Conservation (phyloP, 2,329 filamentous ascomycete genomes). For the Microsporum audouinii region DNA sequence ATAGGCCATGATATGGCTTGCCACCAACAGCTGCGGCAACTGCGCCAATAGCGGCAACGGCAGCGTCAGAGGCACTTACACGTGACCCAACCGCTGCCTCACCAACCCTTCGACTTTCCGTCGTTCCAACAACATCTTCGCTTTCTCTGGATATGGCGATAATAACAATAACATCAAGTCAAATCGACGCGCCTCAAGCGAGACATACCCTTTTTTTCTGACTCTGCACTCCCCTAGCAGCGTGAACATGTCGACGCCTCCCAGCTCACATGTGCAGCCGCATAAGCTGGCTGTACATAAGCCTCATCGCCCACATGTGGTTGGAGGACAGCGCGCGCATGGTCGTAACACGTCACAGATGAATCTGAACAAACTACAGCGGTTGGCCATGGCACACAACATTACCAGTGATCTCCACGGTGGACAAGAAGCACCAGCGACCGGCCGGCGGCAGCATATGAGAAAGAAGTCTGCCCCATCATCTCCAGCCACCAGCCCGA, state of each 20-base stretch:
- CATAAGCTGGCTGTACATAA: constrained; percentile 26
- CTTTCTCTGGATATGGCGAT: too few species aligned
- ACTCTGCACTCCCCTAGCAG: constrained; percentile 5
- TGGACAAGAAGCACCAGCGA: constrained; percentile 12
- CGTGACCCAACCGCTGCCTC: too few species aligned
- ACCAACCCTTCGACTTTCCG: too few species aligned
- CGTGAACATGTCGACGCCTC: constrained; percentile 6
- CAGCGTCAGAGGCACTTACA: too few species aligned
- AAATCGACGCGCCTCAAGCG: too few species aligned
- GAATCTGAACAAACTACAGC: constrained; percentile 35
- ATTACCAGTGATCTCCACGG: constrained; percentile 20
- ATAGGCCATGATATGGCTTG: too few species aligned
- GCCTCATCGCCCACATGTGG: constrained; percentile 33
- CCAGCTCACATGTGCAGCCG: constrained; percentile 16
- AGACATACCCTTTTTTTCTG: too few species aligned
- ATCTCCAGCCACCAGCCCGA: constrained; percentile 35
- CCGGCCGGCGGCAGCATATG: constrained; percentile 28
- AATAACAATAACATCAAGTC: too few species aligned
- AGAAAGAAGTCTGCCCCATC: constrained; percentile 37
- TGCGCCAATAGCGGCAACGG: too few species aligned
- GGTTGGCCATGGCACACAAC: constrained; percentile 25
- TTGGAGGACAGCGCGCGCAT: constrained; percentile 29
- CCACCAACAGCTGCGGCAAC: too few species aligned
- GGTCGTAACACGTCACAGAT: constrained; percentile 35
- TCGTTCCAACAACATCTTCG: too few species aligned